Evolutionary conservation across 371 early-diverging fungal genomes (phyloP).

Genomic region (Capniomyces stellatus): DNA sequence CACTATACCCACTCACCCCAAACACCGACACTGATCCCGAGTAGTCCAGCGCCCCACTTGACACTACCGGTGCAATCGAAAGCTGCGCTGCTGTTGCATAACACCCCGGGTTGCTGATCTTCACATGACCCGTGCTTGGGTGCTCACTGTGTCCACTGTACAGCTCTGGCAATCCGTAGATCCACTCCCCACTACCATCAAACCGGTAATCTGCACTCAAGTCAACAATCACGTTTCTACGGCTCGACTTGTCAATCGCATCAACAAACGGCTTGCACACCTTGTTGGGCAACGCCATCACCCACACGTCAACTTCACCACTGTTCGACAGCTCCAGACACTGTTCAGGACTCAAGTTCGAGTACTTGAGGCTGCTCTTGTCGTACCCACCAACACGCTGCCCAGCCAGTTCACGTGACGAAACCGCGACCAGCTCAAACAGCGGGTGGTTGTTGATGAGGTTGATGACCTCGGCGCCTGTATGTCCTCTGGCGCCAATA

Average conservation of each 20-base stretch:
- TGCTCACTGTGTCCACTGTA: conserved; percentile 13
- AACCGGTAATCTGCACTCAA: conserved; percentile 89
- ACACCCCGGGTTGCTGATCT: conserved; percentile 89
- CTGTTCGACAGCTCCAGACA: conserved; percentile 28
- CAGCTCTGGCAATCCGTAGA: conserved; percentile 84
- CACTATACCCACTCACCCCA: conserved; percentile 93
- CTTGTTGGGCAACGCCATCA: conserved; percentile 88
- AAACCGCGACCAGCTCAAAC: conserved; percentile 67
- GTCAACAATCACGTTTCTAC: conserved; percentile 53
- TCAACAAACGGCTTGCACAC: conserved; percentile 80
- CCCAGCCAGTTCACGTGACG: conserved; percentile 82
- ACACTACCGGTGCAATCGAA: conserved; percentile 56
- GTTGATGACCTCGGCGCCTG: conserved; percentile 82
- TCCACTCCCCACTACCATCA: conserved; percentile 46
- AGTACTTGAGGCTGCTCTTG: conserved; percentile 47
- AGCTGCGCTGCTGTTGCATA: conserved; percentile 94
- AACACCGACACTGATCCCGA: conserved; percentile 53
- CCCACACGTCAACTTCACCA: conserved; percentile 65
- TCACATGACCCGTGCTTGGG: not conserved
- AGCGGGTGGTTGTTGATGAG: conserved; percentile 72
- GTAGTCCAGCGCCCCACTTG: conserved; percentile 25
- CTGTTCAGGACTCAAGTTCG: conserved; percentile 57
- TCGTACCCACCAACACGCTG: conserved; percentile 60
- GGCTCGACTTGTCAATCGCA: conserved; percentile 39
- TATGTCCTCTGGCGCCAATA: conserved; percentile 92